phyloP scores from a whole-genome alignment of 2,329 filamentous ascomycete genomes.

The Ophiocordyceps sinensis region DNA sequence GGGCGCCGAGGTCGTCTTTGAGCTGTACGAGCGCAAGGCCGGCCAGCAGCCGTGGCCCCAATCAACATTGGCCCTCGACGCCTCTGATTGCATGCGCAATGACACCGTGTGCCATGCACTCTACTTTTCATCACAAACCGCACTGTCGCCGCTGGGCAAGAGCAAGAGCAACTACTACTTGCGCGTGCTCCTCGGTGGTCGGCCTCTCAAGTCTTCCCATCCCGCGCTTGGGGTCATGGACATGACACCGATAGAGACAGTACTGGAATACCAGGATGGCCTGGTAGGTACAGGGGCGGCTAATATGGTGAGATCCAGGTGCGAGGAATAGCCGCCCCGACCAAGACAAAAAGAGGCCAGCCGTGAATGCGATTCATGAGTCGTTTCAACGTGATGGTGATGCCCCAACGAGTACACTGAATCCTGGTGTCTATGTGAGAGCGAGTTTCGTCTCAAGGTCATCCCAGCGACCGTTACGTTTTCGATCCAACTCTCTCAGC shows the following conservation, averaged over 20 bases:
- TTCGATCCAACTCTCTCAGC: slow-evolving; percentile 56
- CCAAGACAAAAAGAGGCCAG: too few relatives aligned
- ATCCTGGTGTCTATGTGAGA: slow-evolving; percentile 1
- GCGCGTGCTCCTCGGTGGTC: slow-evolving; percentile 57
- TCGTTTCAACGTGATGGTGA: too few relatives aligned
- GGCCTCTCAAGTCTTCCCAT: slow-evolving; percentile 51
- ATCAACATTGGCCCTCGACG: neutral
- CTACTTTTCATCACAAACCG: neutral
- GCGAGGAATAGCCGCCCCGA: neutral
- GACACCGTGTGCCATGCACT: too few relatives aligned
- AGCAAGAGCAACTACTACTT: slow-evolving; percentile 30
- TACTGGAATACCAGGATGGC: slow-evolving; percentile 58
- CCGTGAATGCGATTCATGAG: too few relatives aligned
- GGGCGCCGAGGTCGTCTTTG: slow-evolving; percentile 66
- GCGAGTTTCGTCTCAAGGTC: slow-evolving; percentile 42
- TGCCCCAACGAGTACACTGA: too few relatives aligned
- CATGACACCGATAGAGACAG: slow-evolving; percentile 51
- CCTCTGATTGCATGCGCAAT: too few relatives aligned
- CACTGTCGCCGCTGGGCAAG: neutral
- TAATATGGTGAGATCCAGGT: slow-evolving; percentile 23
- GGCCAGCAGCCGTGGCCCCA: neutral
- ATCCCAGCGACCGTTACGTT: slow-evolving; percentile 61
- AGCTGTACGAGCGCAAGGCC: slow-evolving; percentile 41
- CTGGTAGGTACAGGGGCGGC: slow-evolving; percentile 44
- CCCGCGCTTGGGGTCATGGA: slow-evolving; percentile 54